A percentile compares a stretch with the other conserved stretches of the same genome.
These are phyloP conservation scores for Fusarium nygamai DNA, from an alignment of 2,329 filamentous ascomycete species.

Conservation along the genomic window DNA sequence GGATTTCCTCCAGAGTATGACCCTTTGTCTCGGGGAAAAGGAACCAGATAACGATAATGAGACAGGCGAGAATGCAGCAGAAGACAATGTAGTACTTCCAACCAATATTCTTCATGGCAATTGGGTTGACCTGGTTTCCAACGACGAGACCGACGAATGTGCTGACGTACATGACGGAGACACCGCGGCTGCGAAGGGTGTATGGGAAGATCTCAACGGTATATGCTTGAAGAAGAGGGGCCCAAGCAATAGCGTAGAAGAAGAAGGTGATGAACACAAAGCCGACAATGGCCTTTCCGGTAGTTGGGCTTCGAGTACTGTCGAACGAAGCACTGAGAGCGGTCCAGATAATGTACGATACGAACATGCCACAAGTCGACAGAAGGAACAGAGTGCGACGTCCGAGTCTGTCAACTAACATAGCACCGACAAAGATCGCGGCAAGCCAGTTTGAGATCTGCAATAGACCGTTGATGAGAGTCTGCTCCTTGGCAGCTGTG, in stretches of 20 bases:
- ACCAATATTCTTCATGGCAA: constrained; percentile 49
- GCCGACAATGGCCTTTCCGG: constrained; percentile 46
- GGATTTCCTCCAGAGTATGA: constrained; percentile 45
- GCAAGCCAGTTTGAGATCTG: constrained; percentile 53
- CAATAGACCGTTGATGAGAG: constrained; percentile 40
- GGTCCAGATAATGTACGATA: constrained; percentile 48
- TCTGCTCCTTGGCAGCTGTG: constrained; percentile 50
- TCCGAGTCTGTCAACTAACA: constrained; percentile 53
- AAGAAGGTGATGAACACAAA: constrained; percentile 54
- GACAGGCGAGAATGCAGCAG: constrained; percentile 46
- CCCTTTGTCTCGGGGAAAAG: constrained; percentile 50
- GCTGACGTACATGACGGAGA: constrained; percentile 34
- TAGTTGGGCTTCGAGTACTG: constrained; percentile 29
- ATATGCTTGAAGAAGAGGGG: constrained; percentile 47
- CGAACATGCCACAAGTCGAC: constrained; percentile 50
- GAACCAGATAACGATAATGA: constrained; percentile 50
- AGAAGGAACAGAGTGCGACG: constrained; percentile 53
- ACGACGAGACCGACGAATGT: constrained; percentile 42
- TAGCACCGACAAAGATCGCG: constrained; percentile 50
- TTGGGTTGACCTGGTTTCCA: constrained; percentile 54
- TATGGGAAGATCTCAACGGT: constrained; percentile 43
- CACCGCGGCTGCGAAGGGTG: constrained; percentile 33
- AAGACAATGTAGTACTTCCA: constrained; percentile 56
- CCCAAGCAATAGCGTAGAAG: constrained; percentile 50
- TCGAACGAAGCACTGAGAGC: constrained; percentile 41